A percentile compares a stretch with the other conserved stretches of the same genome.
These are phyloP conservation scores for Annulohypoxylon moriforme DNA, from an alignment of 495 filamentous ascomycete species.

Conservation along the genomic window DNA sequence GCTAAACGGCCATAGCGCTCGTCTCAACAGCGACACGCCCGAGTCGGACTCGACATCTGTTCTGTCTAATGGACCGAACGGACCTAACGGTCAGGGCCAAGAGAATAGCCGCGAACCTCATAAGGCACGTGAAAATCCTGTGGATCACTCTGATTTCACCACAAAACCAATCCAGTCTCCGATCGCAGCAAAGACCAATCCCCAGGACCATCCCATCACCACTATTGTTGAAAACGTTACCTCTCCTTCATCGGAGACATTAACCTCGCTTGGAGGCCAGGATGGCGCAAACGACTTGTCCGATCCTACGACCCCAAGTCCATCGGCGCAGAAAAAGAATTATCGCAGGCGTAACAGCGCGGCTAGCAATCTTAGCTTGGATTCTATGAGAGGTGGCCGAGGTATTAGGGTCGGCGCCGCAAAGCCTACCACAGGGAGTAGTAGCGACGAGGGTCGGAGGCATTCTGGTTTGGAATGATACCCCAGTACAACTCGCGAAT, in stretches of 20 bases:
- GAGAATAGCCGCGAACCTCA: conserved; percentile 28
- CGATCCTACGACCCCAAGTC: conserved; percentile 35
- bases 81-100: conserved; percentile 3
- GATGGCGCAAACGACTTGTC: conserved; percentile 23
- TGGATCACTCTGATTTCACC: conserved; percentile 8
- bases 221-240: conserved; percentile 33
- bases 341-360: conserved; percentile 38
- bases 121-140: conserved; percentile 32
- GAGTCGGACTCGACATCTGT: conserved; percentile 43
- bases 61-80: conserved; percentile 41
- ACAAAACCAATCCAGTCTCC: conserved; percentile 1
- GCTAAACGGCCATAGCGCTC: conserved; percentile 35
- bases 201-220: conserved; percentile 29
- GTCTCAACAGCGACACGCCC: conserved; percentile 41
- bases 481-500: background rate
- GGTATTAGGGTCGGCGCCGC: conserved; percentile 52
- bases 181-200: conserved; percentile 12
- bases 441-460: conserved; percentile 42
- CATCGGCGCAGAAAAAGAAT: conserved; percentile 24
- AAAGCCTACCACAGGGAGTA: conserved; percentile 42
- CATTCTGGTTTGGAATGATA: conserved; percentile 4
- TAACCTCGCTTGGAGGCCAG: background rate
- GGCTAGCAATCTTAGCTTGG: conserved; percentile 42
- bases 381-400: conserved; percentile 41
- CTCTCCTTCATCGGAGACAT: conserved; percentile 20